Evolutionary conservation across 495 filamentous ascomycete genomes (phyloP).

Genomic region (Talaromyces nanjingensis): DNA sequence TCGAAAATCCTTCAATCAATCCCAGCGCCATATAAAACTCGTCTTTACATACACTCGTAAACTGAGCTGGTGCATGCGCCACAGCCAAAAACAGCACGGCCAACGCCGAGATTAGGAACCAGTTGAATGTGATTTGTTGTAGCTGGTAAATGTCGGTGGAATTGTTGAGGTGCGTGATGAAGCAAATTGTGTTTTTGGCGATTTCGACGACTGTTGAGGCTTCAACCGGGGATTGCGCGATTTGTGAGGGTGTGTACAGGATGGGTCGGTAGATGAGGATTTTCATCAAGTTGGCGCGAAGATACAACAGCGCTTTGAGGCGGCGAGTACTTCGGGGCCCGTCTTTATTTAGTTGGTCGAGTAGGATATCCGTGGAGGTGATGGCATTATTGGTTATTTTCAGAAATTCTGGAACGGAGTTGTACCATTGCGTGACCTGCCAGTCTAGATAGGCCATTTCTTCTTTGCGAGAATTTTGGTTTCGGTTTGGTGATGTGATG

Average conservation of each 20-base stretch:
- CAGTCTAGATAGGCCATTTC: constrained; percentile 72
- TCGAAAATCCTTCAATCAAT: constrained; percentile 53
- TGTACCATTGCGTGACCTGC: constrained; percentile 69
- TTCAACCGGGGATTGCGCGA: constrained; percentile 46
- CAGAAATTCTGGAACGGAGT: constrained; percentile 32
- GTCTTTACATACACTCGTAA: constrained; percentile 48
- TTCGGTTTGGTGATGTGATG: constrained; percentile 44
- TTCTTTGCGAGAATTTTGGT: constrained; percentile 43
- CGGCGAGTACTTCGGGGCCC: constrained; percentile 45
- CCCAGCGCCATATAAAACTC: constrained; percentile 65
- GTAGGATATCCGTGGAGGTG: background rate
- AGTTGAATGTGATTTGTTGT: constrained; percentile 60
- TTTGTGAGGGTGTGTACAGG: constrained; percentile 51
- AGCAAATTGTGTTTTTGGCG: constrained; percentile 59
- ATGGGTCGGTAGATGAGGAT: constrained; percentile 59
- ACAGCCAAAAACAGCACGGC: constrained; percentile 59
- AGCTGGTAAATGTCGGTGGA: constrained; percentile 56
- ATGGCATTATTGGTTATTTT: constrained; percentile 16
- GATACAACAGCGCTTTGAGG: constrained; percentile 43
- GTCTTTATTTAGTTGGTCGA: constrained; percentile 6
- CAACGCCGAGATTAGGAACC: constrained; percentile 57
- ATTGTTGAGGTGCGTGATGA: constrained; percentile 52
- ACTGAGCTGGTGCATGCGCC: constrained; percentile 52
- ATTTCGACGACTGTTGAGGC: constrained; percentile 54
- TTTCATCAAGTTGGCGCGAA: constrained; percentile 58